Percentiles rank a stretch among this genome's conserved stretches.
Evolutionary conservation across 805 yeast genomes (phyloP).

Genomic region (Candida jianshihensis): DNA sequence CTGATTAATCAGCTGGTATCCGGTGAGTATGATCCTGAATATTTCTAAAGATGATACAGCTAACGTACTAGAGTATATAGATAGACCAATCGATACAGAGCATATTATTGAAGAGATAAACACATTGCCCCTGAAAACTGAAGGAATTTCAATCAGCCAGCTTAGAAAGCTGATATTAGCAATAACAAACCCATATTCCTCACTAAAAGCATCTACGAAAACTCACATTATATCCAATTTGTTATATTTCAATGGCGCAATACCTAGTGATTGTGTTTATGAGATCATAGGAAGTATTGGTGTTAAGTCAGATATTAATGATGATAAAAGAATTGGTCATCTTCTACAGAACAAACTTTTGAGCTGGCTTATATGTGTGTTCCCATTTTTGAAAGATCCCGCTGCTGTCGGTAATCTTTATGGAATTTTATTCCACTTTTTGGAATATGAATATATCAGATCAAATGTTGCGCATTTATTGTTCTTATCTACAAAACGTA

Average conservation of each 20-base stretch:
- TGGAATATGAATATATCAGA: constrained; percentile 30
- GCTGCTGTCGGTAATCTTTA: constrained; percentile 12
- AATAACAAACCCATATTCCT: constrained; percentile 6
- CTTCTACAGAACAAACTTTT: constrained; percentile 22
- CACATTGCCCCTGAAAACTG: neutral
- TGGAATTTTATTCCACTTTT: constrained; percentile 26
- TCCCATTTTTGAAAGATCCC: constrained; percentile 17
- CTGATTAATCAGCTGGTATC: no score
- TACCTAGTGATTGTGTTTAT: constrained; percentile 21
- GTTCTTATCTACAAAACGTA: constrained; percentile 24
- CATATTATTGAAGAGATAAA: constrained; percentile 1
- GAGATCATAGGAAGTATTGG: constrained; percentile 26
- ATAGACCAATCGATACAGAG: neutral
- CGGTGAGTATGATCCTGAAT: no score
- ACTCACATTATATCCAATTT: constrained; percentile 20
- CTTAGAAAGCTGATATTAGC: constrained; percentile 4
- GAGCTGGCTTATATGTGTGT: constrained; percentile 29
- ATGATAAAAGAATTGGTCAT: constrained; percentile 13
- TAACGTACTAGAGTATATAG: no score
- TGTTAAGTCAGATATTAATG: constrained; percentile 16
- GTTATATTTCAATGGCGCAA: constrained; percentile 23
- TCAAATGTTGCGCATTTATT: constrained; percentile 27
- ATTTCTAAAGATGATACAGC: no score
- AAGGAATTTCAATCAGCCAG: constrained; percentile 9
- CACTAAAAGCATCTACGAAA: neutral